Percentiles rank a stretch among this genome's conserved stretches.
Evolutionary conservation across 768 basidiomycete genomes (phyloP).

Genomic region (Rhodotorula babjevae): DNA sequence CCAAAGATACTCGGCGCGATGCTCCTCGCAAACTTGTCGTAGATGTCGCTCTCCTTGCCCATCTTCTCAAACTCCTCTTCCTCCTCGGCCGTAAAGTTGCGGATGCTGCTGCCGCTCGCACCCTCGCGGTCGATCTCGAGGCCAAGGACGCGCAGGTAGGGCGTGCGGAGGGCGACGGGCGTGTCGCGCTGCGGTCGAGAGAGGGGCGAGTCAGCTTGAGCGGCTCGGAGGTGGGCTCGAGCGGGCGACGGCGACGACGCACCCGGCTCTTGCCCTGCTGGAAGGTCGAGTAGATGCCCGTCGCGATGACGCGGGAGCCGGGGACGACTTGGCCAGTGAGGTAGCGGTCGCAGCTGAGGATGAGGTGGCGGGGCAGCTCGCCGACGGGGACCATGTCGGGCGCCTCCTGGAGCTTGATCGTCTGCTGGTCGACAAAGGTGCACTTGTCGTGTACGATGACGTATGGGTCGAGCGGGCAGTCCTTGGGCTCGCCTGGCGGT

Average conservation of each 20-base stretch:
- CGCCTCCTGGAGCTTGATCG: conserved; percentile 93
- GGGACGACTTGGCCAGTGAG: conserved; percentile 90
- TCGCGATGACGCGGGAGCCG: conserved; percentile 88
- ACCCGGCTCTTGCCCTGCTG: conserved; percentile 74
- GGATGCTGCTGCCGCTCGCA: conserved; percentile 58
- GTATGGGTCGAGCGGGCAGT: conserved; percentile 94
- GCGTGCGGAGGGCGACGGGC: conserved; percentile 83
- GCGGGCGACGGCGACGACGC: conserved; percentile 40
- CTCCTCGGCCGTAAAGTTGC: conserved; percentile 79
- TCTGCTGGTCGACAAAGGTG: conserved; percentile 90
- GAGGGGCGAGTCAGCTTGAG: too few relatives aligned
- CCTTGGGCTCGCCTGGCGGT: conserved; percentile 77
- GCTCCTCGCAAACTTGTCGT: conserved; percentile 86
- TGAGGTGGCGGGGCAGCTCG: conserved; percentile 91
- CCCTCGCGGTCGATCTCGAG: conserved; percentile 81
- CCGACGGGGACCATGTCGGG: conserved; percentile 99
- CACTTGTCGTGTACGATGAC: conserved; percentile 92
- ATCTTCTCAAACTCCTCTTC: conserved; percentile 92
- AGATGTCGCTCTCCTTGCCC: conserved; percentile 76
- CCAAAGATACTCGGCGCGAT: conserved; percentile 97
- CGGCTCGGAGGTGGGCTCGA: not conserved
- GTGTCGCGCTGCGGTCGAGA: conserved; percentile 53
- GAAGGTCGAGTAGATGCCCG: conserved; percentile 95
- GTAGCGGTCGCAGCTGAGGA: conserved; percentile 83
- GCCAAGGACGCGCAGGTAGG: conserved; percentile 88